Conservation (phyloP, 83 land plant genomes). For the Larix sibirica region DNA sequence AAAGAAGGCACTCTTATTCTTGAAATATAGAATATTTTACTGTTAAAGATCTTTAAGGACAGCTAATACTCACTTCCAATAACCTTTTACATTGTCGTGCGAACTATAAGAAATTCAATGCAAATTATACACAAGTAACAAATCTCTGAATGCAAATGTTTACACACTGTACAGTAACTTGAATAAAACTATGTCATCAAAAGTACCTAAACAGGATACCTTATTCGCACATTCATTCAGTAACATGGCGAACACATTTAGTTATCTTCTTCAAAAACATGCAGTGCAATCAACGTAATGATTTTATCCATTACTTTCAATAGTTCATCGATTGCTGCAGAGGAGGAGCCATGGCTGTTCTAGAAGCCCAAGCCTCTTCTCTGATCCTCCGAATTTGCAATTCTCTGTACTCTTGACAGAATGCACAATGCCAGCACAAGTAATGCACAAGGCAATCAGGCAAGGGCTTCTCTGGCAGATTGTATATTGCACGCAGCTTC, state of each 20-base stretch:
- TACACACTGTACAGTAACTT: background rate
- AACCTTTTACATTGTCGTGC: no score
- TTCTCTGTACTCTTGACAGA: constrained; percentile 45
- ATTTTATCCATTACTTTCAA: background rate
- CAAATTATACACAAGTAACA: no score
- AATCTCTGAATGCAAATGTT: background rate
- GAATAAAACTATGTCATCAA: background rate
- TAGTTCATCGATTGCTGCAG: background rate
- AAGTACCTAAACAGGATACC: background rate
- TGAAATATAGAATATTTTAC: no score
- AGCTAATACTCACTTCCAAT: no score
- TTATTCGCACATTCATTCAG: background rate
- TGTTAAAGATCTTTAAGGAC: no score
- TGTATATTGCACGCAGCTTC: constrained; percentile 22
- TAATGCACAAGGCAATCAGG: constrained; percentile 28
- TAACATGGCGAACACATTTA: no score
- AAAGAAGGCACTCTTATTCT: no score
- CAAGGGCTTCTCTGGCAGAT: constrained; percentile 12
- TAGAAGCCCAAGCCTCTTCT: background rate
- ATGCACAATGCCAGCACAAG: constrained; percentile 44
- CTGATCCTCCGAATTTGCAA: background rate
- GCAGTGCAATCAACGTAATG: background rate
- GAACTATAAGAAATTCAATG: no score
- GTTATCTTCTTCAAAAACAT: background rate
- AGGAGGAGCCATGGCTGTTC: background rate